phyloP scores from a whole-genome alignment of 129 eudicot species.

The Arctium lappa region DNA sequence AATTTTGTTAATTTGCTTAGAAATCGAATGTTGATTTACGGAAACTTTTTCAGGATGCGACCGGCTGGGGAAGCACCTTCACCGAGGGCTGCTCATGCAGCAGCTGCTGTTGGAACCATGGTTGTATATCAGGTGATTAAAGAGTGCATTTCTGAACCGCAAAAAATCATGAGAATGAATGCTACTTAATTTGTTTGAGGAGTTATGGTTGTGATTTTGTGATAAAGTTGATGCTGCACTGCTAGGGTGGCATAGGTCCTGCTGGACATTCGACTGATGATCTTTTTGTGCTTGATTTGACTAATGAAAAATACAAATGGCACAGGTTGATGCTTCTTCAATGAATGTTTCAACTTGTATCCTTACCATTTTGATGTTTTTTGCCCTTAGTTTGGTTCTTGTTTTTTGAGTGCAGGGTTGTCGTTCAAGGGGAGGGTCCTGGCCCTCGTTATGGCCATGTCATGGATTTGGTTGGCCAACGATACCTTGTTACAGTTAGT shows the following conservation, averaged over 20 bases:
- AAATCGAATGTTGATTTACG: slow-evolving; percentile 16
- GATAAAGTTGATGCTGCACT: slow-evolving; percentile 32
- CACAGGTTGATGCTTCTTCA: slow-evolving; percentile 54
- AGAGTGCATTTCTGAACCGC: background rate
- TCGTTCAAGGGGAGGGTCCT: slow-evolving; percentile 97
- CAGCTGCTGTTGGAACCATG: slow-evolving; percentile 98
- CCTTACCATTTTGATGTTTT: background rate
- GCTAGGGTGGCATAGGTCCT: slow-evolving; percentile 97
- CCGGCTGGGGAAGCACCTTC: slow-evolving; percentile 98
- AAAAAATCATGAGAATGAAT: background rate
- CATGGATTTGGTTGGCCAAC: slow-evolving; percentile 90
- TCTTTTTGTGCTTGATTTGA: slow-evolving; percentile 84
- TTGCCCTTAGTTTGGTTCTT: background rate
- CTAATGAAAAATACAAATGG: slow-evolving; percentile 93
- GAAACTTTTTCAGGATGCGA: slow-evolving; percentile 39
- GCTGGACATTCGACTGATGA: slow-evolving; percentile 98
- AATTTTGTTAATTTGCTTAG: background rate
- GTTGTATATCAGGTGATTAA: slow-evolving; percentile 92
- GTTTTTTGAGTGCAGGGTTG: slow-evolving; percentile 53
- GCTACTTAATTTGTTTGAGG: background rate
- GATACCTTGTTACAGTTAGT: slow-evolving; percentile 84
- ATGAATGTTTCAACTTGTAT: background rate
- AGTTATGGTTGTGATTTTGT: slow-evolving; percentile 7
- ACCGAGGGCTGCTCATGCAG: slow-evolving; percentile 95
- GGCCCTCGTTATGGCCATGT: slow-evolving; percentile 97